Base-by-base conservation (phyloP, 1,284 basidiomycete species). In the Coniferiporia weirii region DNA sequence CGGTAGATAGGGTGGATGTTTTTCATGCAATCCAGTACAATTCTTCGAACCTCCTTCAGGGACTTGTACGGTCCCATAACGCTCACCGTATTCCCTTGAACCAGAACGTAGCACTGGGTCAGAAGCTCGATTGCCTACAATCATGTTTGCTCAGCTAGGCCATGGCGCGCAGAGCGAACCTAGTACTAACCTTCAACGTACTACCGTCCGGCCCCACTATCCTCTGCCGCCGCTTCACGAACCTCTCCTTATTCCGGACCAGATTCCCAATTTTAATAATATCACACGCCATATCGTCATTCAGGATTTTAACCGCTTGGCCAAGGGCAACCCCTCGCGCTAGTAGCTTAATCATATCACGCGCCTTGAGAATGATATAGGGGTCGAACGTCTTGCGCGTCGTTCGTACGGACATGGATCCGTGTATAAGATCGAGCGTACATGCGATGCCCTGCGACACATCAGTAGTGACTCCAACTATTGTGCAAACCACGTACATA, bases 1-100 rank as follows among this genome's bases (percentile, higher is more conserved):
- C 95, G 89, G 72, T 99, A 99, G 70, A 99, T 99, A 2, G 97
- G 97, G 70, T 99, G 97, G 54, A 99, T 91, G 70, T 99, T 99
- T 76, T 93, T 96, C 93, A 99, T 97, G 76, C 97, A 99, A 72
- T 99, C 97, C 54, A 98, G 74, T 32, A 99, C 85, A 66, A 99
- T 98, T 61, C 95, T 75, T 58, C 97, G 83, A 3, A 99, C 96
- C 71, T 98, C 95, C 72, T 98, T 99, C 44, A 99, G 76, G 0
- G 91, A 89, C 71, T 96, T 98, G 76, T 91, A 94, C 0, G 91
- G 87, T 1, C 97, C 97, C 95, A 99, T 99, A 2, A 93, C 94
- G 49, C 93, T 93, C 57, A 99, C 97, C 0, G 97, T 99, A 72
- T 87, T 98, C 61, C 97, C 97, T 78, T 99, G 97, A 0, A 99